These are phyloP conservation scores for Alternaria sp. DNA, from an alignment of 2,329 filamentous ascomycete genomes.

Conservation along the genomic window DNA sequence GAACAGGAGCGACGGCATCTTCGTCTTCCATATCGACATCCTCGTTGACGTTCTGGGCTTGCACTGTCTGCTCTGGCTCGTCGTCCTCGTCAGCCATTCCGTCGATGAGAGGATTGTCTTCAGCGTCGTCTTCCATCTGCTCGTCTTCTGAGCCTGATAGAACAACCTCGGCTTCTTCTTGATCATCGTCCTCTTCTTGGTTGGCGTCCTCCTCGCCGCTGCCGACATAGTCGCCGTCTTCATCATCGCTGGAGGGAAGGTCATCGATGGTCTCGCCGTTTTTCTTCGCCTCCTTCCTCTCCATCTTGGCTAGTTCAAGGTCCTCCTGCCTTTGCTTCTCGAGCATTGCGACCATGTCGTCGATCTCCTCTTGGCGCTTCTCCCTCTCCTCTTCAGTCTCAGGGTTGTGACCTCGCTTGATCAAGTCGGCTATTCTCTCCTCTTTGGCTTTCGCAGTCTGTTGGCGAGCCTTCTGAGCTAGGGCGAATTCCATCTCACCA, in stretches of 20 bases:
- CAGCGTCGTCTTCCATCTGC: slow-evolving; percentile 32
- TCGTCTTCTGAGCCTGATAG: slow-evolving; percentile 40
- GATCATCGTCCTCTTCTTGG: slow-evolving; percentile 46
- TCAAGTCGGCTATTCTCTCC: slow-evolving; percentile 76
- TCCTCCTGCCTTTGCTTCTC: slow-evolving; percentile 84
- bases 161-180: slow-evolving; percentile 34
- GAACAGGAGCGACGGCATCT: slow-evolving; percentile 53
- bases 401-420: slow-evolving; percentile 78
- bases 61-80: slow-evolving; percentile 29
- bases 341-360: slow-evolving; percentile 72
- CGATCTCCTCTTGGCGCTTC: slow-evolving; percentile 79
- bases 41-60: slow-evolving; percentile 26
- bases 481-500: slow-evolving; percentile 69
- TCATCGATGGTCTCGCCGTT: slow-evolving; percentile 54
- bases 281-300: slow-evolving; percentile 76
- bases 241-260: slow-evolving; percentile 60
- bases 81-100: slow-evolving; percentile 51
- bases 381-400: slow-evolving; percentile 88
- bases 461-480: slow-evolving; percentile 75
- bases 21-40: slow-evolving; percentile 55
- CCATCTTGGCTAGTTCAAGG: slow-evolving; percentile 76
- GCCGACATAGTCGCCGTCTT: slow-evolving; percentile 59
- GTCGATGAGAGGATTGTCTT: slow-evolving; percentile 38
- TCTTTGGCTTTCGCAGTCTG: slow-evolving; percentile 82
- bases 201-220: slow-evolving; percentile 56